Evolutionary conservation across 2,329 filamentous ascomycete species (phyloP).

Genomic region (Ascochyta koolunga): DNA sequence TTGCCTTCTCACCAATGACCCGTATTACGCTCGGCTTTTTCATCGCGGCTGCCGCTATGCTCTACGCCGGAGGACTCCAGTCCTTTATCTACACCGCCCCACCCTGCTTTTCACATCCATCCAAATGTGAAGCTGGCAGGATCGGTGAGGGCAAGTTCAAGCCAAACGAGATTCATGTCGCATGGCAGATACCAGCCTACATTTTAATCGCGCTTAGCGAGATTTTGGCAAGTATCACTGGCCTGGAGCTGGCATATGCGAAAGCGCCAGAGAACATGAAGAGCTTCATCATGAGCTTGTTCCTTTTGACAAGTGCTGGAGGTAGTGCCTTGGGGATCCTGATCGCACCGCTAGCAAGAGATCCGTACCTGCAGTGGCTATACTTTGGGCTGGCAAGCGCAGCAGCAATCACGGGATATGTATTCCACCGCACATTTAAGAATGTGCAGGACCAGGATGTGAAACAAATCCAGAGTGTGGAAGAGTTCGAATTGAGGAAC

Average conservation of each 20-base stretch:
- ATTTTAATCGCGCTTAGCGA: conserved; percentile 54
- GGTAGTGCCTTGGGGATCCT: conserved; percentile 67
- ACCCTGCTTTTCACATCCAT: conserved; percentile 59
- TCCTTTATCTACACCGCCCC: conserved; percentile 60
- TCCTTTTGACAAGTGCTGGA: conserved; percentile 65
- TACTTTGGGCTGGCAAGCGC: conserved; percentile 63
- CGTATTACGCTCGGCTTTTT: conserved; percentile 61
- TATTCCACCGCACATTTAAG: conserved; percentile 61
- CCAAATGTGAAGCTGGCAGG: conserved; percentile 43
- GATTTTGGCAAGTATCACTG: conserved; percentile 56
- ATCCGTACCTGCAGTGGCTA: conserved; percentile 72
- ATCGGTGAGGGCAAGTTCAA: conserved; percentile 36
- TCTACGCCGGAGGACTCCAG: conserved; percentile 64
- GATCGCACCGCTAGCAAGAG: conserved; percentile 64
- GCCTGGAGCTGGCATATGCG: conserved; percentile 55
- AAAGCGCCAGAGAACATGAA: conserved; percentile 56
- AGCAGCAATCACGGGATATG: conserved; percentile 55
- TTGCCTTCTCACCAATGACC: conserved; percentile 57
- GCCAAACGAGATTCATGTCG: conserved; percentile 54
- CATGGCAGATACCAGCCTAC: conserved; percentile 54
- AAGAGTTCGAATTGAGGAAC: conserved; percentile 24
- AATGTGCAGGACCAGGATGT: conserved; percentile 14
- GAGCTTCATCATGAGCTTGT: conserved; percentile 61
- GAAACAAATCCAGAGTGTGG: conserved; percentile 9
- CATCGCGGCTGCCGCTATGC: conserved; percentile 59